Percentiles rank a stretch among this genome's conserved stretches.
These are phyloP conservation scores for Trematosphaeria pertusa DNA, from an alignment of 2,329 filamentous ascomycete species.

Conservation along the genomic window DNA sequence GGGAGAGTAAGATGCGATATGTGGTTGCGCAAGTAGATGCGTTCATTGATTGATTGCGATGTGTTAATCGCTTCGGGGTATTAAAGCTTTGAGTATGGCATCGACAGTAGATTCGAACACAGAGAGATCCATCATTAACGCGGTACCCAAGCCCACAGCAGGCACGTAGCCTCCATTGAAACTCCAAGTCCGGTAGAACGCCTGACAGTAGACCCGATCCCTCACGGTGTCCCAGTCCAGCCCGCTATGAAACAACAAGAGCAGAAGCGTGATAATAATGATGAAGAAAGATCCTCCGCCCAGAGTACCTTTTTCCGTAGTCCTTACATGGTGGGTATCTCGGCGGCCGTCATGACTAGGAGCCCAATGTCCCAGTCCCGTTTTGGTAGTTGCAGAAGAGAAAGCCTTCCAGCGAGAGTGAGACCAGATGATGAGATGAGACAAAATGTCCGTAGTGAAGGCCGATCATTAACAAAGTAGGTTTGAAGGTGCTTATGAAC, in stretches of 20 bases:
- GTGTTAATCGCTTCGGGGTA: too few species aligned
- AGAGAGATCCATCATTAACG: too few species aligned
- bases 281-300: slow-evolving; percentile 2
- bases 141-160: too few species aligned
- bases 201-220: background rate
- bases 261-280: background rate
- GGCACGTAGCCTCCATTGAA: too few species aligned
- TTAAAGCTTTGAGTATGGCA: too few species aligned
- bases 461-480: background rate
- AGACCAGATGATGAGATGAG: slow-evolving; percentile 5
- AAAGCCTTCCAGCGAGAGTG: background rate
- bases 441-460: background rate
- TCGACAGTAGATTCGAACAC: too few species aligned
- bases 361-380: background rate
- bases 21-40: too few species aligned
- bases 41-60: too few species aligned
- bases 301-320: slow-evolving; percentile 9
- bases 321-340: slow-evolving; percentile 22
- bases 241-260: background rate
- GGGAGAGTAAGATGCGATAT: too few species aligned
- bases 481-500: slow-evolving; percentile 7
- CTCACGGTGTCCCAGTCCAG: too few species aligned
- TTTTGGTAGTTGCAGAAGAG: background rate
- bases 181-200: too few species aligned
- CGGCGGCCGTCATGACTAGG: slow-evolving; percentile 11